A percentile compares a stretch with the other conserved stretches of the same genome.
These are phyloP conservation scores for Chlorokybus atmophyticus DNA, from an alignment of 139 green algal species.

Conservation along the genomic window DNA sequence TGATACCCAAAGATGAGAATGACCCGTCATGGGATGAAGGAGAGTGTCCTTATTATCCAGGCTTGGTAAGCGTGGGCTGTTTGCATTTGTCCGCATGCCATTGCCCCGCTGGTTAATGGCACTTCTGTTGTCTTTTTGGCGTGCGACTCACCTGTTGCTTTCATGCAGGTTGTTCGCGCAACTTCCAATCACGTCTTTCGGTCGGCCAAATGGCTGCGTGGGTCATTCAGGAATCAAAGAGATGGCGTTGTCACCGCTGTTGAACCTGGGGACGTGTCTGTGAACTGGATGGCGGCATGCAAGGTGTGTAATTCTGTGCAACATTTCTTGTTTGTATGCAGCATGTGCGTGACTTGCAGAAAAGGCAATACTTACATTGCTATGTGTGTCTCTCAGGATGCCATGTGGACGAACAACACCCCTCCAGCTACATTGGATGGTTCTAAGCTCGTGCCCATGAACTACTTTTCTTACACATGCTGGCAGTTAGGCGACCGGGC, in stretches of 20 bases:
- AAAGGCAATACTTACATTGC: not conserved
- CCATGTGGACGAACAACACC: not conserved
- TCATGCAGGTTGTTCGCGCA: conserved; percentile 4
- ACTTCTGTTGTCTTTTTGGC: not conserved
- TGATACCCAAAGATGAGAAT: too few species aligned
- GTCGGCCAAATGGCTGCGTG: conserved; percentile 18
- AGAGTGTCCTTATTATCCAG: conserved; percentile 30
- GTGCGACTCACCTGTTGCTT: not conserved
- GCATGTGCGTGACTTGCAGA: too few species aligned
- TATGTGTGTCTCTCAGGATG: not conserved
- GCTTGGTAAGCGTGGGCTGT: conserved; percentile 1
- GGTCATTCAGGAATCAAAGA: conserved; percentile 11
- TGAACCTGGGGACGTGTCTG: conserved; percentile 12
- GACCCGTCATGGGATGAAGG: too few species aligned
- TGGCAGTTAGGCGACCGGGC: conserved; percentile 13
- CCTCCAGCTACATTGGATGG: too few species aligned
- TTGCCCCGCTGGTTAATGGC: not conserved
- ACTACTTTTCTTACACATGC: conserved; percentile 16
- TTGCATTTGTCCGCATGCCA: not conserved
- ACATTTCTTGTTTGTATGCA: not conserved
- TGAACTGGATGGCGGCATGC: conserved; percentile 13
- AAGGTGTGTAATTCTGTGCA: not conserved
- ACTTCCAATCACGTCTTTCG: conserved; percentile 7
- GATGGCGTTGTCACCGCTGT: conserved; percentile 19
- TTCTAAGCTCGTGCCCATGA: conserved; percentile 5